Evolutionary conservation across 352 stramenopile genomes (phyloP).

Genomic region (Peronosclerospora sorghi): DNA sequence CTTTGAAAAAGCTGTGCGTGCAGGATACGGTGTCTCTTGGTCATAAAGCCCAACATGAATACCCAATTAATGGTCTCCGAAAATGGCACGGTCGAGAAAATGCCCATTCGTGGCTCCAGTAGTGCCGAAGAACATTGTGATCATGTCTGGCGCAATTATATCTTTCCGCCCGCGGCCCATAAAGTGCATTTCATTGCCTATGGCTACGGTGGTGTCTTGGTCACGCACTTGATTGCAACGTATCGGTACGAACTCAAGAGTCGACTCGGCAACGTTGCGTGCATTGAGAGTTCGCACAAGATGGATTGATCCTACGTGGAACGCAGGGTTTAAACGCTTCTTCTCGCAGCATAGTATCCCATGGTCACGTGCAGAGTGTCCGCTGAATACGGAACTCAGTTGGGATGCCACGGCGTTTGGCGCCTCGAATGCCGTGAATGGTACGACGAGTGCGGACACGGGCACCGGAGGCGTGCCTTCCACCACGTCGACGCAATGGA

Average conservation of each 20-base stretch:
- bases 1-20: slow-evolving; percentile 69
- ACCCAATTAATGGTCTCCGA: slow-evolving; percentile 60
- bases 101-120: slow-evolving; percentile 70
- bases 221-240: slow-evolving; percentile 78
- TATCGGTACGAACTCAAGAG: slow-evolving; percentile 70
- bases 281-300: slow-evolving; percentile 82
- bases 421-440: too few species aligned
- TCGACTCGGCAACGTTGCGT: slow-evolving; percentile 74
- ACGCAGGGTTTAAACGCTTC: slow-evolving; percentile 57
- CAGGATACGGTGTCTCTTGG: slow-evolving; percentile 69
- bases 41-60: slow-evolving; percentile 89
- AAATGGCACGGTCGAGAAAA: slow-evolving; percentile 51
- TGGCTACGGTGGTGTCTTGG: slow-evolving; percentile 67
- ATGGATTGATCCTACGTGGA: slow-evolving; percentile 60
- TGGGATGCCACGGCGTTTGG: slow-evolving; percentile 18
- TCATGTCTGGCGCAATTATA: slow-evolving; percentile 83
- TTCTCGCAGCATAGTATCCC: slow-evolving; percentile 74
- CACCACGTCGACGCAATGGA: too few species aligned
- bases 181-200: slow-evolving; percentile 87
- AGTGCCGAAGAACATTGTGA: slow-evolving; percentile 82
- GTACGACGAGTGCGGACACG: too few species aligned
- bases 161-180: slow-evolving; percentile 60
- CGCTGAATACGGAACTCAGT: slow-evolving; percentile 52
- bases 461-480: too few species aligned
- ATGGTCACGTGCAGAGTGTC: slow-evolving; percentile 58